These are phyloP conservation scores for Pichia sp. DNA, from an alignment of 1,139 yeast species.

Conservation along the genomic window DNA sequence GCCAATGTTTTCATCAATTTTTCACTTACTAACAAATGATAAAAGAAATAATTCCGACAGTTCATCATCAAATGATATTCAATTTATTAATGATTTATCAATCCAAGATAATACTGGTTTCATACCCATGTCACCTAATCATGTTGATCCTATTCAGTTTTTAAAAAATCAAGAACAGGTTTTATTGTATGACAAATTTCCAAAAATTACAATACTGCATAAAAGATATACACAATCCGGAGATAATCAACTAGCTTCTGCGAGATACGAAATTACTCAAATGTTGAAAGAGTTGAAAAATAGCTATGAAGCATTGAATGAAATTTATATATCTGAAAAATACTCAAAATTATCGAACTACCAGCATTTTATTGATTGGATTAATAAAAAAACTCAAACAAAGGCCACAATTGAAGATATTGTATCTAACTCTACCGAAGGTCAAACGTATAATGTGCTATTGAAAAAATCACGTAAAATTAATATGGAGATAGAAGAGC, in stretches of 20 bases:
- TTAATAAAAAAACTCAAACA: slow-evolving; percentile 33
- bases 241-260: slow-evolving; percentile 29
- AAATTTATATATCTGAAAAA: slow-evolving; percentile 41
- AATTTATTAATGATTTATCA: neutral
- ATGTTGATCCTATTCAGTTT: slow-evolving; percentile 32
- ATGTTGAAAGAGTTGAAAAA: slow-evolving; percentile 36
- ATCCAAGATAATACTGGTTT: neutral
- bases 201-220: slow-evolving; percentile 28
- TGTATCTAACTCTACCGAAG: slow-evolving; percentile 36
- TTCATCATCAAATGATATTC: neutral
- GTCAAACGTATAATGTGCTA: slow-evolving; percentile 38
- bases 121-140: slow-evolving; percentile 5
- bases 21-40: slow-evolving; percentile 1
- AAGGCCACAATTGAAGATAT: slow-evolving; percentile 36
- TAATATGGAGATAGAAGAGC: slow-evolving; percentile 36
- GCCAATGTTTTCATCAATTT: slow-evolving; percentile 7
- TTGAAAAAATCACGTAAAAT: slow-evolving; percentile 33
- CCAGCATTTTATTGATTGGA: slow-evolving; percentile 41
- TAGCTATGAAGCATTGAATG: slow-evolving; percentile 42
- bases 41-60: neutral
- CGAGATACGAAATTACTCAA: slow-evolving; percentile 27
- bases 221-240: slow-evolving; percentile 29
- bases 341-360: slow-evolving; percentile 30
- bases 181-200: slow-evolving; percentile 25
- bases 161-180: slow-evolving; percentile 30